phyloP scores from a whole-genome alignment of 345 rosid species.

The Ceriops zippeliana region DNA sequence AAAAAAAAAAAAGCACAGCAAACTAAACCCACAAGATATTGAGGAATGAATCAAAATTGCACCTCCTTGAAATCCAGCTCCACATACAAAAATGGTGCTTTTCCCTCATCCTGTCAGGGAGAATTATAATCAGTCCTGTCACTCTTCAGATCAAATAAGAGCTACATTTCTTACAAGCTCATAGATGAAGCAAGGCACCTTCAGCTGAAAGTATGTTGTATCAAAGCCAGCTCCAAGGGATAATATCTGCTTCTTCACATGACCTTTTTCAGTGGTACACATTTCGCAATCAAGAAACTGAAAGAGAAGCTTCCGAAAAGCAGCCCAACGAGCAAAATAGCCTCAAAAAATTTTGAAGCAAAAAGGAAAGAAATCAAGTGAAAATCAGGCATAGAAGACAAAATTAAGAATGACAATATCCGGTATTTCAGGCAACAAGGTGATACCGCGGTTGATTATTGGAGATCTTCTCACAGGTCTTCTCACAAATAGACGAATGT shows the following conservation, averaged over 20 bases:
- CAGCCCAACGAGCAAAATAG: conserved; percentile 96
- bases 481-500: conserved; percentile 74
- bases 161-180: conserved; percentile 1
- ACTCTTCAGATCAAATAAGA: neutral
- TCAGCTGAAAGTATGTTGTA: conserved; percentile 80
- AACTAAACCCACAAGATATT: neutral
- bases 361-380: neutral
- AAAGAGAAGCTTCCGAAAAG: conserved; percentile 68
- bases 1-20: conserved; percentile 5
- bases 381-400: neutral
- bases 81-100: conserved; percentile 71
- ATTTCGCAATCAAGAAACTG: conserved; percentile 65
- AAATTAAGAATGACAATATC: neutral
- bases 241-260: conserved; percentile 67
- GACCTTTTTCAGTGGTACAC: conserved; percentile 24
- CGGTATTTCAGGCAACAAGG: neutral
- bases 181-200: conserved; percentile 41
- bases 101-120: conserved; percentile 73
- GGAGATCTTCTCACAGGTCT: conserved; percentile 91
- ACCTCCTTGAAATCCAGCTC: conserved; percentile 98
- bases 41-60: conserved; percentile 16
- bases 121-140: conserved; percentile 1
- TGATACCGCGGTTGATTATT: conserved; percentile 80
- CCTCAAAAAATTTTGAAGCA: conserved; percentile 38
- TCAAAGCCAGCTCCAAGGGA: conserved; percentile 98